Conservation (phyloP, 345 rosid genomes). For the Euphorbia peplus region DNA sequence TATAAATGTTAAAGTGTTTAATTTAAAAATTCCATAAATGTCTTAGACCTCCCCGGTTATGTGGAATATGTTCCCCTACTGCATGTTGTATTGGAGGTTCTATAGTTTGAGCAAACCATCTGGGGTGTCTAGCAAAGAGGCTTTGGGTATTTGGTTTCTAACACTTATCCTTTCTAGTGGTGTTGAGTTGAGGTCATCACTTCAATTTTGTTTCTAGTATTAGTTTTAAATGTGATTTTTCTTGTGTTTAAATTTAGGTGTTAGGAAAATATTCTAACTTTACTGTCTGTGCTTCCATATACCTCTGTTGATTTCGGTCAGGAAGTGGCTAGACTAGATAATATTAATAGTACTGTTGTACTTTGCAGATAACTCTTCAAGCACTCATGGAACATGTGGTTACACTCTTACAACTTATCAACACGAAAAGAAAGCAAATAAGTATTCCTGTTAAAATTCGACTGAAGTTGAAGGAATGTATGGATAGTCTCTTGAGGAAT, state of each 20-base stretch:
- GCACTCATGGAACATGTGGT: slow-evolving; percentile 74
- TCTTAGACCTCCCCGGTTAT: neutral
- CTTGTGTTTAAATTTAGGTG: neutral
- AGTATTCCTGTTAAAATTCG: slow-evolving; percentile 33
- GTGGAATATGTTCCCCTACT: neutral
- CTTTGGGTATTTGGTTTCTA: neutral
- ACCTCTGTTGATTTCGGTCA: neutral
- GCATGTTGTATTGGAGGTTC: neutral
- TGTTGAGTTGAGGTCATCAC: neutral
- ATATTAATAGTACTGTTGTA: neutral
- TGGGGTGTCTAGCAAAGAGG: neutral
- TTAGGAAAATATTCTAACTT: neutral
- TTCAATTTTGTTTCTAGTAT: neutral
- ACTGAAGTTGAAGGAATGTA: slow-evolving; percentile 53
- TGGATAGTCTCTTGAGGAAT: slow-evolving; percentile 55
- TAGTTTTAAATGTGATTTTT: neutral
- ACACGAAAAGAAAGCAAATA: slow-evolving; percentile 45
- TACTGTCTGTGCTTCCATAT: neutral
- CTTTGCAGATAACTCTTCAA: slow-evolving; percentile 58
- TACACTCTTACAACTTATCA: slow-evolving; percentile 44
- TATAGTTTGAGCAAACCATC: neutral
- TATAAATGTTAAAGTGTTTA: neutral
- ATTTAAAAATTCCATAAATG: neutral
- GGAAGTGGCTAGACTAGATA: neutral
- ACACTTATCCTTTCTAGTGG: neutral